Evolutionary conservation across 257 asterid genomes (phyloP), one percentile per base, ranked within the genome.

Genomic region (Knoxia roxburghii): DNA sequence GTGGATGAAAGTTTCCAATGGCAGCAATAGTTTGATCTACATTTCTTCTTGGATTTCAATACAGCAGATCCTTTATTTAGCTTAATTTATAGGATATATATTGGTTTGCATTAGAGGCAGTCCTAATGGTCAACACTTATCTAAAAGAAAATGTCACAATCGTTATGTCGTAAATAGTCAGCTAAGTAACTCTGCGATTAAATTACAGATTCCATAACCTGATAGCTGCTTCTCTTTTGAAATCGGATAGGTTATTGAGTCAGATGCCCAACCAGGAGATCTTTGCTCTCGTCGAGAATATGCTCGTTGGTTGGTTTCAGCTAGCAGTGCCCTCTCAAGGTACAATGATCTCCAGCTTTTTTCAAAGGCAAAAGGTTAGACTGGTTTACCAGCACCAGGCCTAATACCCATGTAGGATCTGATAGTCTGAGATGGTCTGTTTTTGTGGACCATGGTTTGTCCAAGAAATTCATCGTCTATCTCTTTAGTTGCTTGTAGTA

Each of bases 251-350:
- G 99, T 94, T 57, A 82, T 94, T 50, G 97, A 94, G 79, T 89
- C 84, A 43, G 95, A 86, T 79, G 87, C 85, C 73, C 97, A 70
- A 77, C 95, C 99, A 66, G 99, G 97, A 72, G 97, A 94, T 75
- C 80, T 94, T 73, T 94, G 96, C 75, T 84, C 97, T 69, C 96
- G 97, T 46, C 89, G 99, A 72, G 99, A 94, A 76, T 94, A 90
- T 81, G 95, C 99, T 39, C 96, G 96, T 52, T 94, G 99, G 99
- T 79, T 94, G 82, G 96, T 94, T 68, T 67, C 78, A 68, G 95
- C 99, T 24, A 94, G 99, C 81, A 79, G 96, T 81, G 82, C 80
- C 78, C 92, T 94, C 77, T 85, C 95, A 75, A 88, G 97, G 99
- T 94, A 72, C 64, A 45, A 37, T 70, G 18, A 10, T 76, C 69